phyloP scores from a whole-genome alignment of 2,329 filamentous ascomycete species.

The Aspergillus ibericus region DNA sequence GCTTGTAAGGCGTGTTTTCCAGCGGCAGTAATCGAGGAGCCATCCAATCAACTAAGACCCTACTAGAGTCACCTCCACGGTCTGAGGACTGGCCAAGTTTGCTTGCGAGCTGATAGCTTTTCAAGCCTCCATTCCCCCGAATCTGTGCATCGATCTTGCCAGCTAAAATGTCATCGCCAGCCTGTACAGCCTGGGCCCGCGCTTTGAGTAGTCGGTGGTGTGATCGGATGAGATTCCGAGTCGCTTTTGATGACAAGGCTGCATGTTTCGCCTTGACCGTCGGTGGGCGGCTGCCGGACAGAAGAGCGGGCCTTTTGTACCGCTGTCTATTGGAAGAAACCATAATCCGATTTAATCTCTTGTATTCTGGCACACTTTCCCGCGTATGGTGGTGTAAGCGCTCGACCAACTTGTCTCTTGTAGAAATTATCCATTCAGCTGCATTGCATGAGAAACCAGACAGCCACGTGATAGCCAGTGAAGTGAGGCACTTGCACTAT shows the following conservation, averaged over 20 bases:
- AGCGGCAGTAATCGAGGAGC: slow-evolving; percentile 27
- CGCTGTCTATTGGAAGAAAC: slow-evolving; percentile 34
- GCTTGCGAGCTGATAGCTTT: slow-evolving; percentile 63
- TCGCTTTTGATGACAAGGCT: slow-evolving; percentile 57
- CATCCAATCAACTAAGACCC: slow-evolving; percentile 61
- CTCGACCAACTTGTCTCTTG: neutral
- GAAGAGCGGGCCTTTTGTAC: slow-evolving; percentile 36
- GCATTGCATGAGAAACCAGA: neutral
- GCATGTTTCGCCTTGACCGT: slow-evolving; percentile 36
- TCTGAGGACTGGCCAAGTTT: slow-evolving; percentile 61
- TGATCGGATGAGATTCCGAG: slow-evolving; percentile 58
- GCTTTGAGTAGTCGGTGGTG: slow-evolving; percentile 63
- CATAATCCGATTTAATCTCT: neutral
- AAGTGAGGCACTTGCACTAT: neutral
- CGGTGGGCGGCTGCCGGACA: slow-evolving; percentile 50
- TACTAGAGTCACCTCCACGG: slow-evolving; percentile 64
- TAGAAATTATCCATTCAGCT: neutral
- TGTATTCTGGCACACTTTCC: neutral
- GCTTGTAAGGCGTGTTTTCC: slow-evolving; percentile 27
- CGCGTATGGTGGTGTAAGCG: neutral
- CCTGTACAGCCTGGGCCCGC: slow-evolving; percentile 52
- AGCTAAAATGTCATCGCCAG: slow-evolving; percentile 44
- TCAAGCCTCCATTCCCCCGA: slow-evolving; percentile 57
- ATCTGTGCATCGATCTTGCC: slow-evolving; percentile 51
- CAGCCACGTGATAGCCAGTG: neutral